Evolutionary conservation across 345 rosid genomes (phyloP).

Genomic region (Hibiscus mutabilis): DNA sequence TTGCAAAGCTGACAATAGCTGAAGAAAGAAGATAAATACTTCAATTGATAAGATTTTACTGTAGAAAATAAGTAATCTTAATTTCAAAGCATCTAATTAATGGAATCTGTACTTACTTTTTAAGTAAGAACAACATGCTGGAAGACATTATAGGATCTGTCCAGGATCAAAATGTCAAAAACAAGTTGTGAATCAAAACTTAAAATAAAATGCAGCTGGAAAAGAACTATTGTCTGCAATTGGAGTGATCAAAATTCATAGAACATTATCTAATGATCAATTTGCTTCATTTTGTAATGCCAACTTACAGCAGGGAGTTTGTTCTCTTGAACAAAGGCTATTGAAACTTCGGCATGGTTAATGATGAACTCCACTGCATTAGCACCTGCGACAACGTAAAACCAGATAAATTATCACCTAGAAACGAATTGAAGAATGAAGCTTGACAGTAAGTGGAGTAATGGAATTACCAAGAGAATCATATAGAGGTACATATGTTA

Average conservation of each 20-base stretch:
- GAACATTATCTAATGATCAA: not conserved
- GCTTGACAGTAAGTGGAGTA: too few relatives aligned
- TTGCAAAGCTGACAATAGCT: constrained; percentile 79
- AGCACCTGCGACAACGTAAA: constrained; percentile 39
- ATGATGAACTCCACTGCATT: constrained; percentile 89
- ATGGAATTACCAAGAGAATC: constrained; percentile 62
- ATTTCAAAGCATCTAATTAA: not conserved
- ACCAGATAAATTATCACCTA: not conserved
- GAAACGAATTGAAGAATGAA: not conserved
- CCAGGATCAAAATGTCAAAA: constrained; percentile 17
- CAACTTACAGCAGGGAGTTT: constrained; percentile 62
- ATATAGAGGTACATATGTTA: constrained; percentile 75
- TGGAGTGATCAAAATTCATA: too few relatives aligned
- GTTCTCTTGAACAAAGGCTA: constrained; percentile 75
- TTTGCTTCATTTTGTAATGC: constrained; percentile 8
- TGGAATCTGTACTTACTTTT: constrained; percentile 20
- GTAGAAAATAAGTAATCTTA: not conserved
- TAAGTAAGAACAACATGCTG: constrained; percentile 49
- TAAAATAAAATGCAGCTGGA: not conserved
- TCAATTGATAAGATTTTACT: not conserved
- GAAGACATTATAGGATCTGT: constrained; percentile 71
- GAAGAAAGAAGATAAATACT: constrained; percentile 13
- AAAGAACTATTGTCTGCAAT: too few relatives aligned
- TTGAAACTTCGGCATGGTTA: constrained; percentile 85
- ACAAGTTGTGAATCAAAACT: not conserved